Evolutionary conservation across 2,329 filamentous ascomycete genomes (phyloP), one percentile per base, ranked within the genome.

Genomic region (Septoria petroselini): DNA sequence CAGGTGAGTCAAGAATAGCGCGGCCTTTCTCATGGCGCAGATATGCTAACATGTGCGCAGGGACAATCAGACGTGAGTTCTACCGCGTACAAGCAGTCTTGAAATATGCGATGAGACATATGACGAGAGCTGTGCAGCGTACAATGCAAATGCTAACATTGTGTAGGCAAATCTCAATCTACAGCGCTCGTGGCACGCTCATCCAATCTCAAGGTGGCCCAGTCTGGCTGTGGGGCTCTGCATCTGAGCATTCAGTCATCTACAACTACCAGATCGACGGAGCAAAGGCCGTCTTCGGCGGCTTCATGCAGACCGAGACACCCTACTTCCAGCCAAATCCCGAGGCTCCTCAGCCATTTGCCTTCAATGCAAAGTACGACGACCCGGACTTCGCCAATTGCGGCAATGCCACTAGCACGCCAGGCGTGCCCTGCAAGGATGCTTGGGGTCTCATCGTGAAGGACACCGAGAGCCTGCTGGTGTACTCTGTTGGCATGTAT

Each of bases 311-410:
- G 65, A 72, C 71, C 38, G 79, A 82, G 65, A 79, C 78, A 7
- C 78, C 78, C 37, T 79, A 79, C 41, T 61, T 62, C 48, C 63
- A 66, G 53, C 62, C 63, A 2, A 84, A 88, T 66, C 83, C 84
- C 6, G 33, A 51, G 7, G 59, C 83, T 0, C 73, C 76, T 0
- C 70, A 70, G 6, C 84, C 82, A 1, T 86, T 85, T 68, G 68
- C 63, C 42, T 64, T 65, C 58, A 71, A 75, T 61, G 51, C 62
- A 51, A 61, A 66, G 49, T 73, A 67, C 62, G 67, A 69, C 54
- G 74, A 76, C 57, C 64, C 64, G 2, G 68, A 68, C 48, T 75
- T 76, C 62, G 61, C 58, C 40, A 59, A 64, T 49, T 69, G 67
- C 58, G 55, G 58, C 12, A 58, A 60, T 14, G 54, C 48, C 31